Evolutionary conservation across 2,329 filamentous ascomycete genomes (phyloP), one percentile per base, ranked within the genome.

Genomic region (Aaosphaeria pasadenensis): DNA sequence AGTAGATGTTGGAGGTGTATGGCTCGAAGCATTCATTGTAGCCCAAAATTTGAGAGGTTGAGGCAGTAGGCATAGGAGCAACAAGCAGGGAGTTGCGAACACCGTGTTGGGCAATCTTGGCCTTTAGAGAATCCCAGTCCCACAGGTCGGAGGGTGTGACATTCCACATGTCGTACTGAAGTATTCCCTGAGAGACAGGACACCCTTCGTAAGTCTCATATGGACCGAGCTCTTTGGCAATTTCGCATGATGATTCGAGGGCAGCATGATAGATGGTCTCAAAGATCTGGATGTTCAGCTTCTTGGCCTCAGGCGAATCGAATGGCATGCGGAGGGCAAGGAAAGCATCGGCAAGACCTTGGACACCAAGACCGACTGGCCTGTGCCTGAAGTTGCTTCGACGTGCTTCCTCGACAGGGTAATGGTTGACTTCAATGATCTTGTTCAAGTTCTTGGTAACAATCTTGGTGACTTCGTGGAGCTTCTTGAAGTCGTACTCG

Each of bases 21-120:
- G 94, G 94, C 81, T 99, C 94, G 71, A 99, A 99, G 81, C 94
- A 99, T 77, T 99, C 94, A 72, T 99, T 99, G 82, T 96, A 95
- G 64, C 94, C 94, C 61, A 99, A 81, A 69, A 99, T 99, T 78
- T 99, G 94, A 51, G 90, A 96, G 35, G 94, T 99, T 55, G 88
- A 94, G 48, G 94, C 94, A 65, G 94, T 99, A 29, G 94, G 94
- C 94, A 99, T 99, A 52, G 94, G 94, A 4, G 94, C 94, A 61
- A 97, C 83, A 52, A 99, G 83, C 64, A 99, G 77, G 71, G 89
- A 95, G 86, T 99, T 99, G 72, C 92, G 91, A 35, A 96, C 82
- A 75, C 94, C 94, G 62, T 95, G 83, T 77, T 95, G 82, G 67
- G 91, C 90, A 70, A 99, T 95, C 73, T 95, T 84, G 58, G 84